Base-by-base conservation (phyloP, 371 early-diverging fungal species). In the Apophysomyces sp. region DNA sequence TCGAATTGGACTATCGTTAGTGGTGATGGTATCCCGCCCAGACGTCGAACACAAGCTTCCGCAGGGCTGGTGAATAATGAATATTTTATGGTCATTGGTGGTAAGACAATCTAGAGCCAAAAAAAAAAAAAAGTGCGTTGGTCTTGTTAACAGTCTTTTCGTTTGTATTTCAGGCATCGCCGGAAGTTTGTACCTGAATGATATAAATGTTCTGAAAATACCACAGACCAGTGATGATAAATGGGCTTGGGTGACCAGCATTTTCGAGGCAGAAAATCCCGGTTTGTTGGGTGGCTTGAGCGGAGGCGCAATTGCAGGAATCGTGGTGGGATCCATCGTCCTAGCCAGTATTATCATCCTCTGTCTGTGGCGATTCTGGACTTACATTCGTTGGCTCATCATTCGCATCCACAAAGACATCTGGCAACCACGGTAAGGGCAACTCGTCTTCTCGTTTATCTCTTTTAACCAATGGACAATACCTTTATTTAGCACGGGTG, bases 351-450 rank as follows among this genome's bases (percentile, higher is more conserved):
- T 73, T 15, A 27, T 65, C 2, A 1, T 59, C 9, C 16, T 55
- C 32, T 27, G 69, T 2, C 15, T 67, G 9, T 73, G 60, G 57
- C 64, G 40, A 13, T 61, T 41, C 26, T 36, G 62, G 12, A 61
- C 57, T 5, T 24, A 40, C 12, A 41, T 61, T 5, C 61, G 57
- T 15, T 32, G 54, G 2, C 18, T 51, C 3, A 36, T 63, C 2
- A 16, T 37, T 2, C 63, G 67, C 13, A 26, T 73, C 2, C 69
- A 73, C 3, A 37, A 62, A 21, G 60, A 60, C 18, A 13, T 66
- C 9, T 66, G 75, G 72, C 34, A 61, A 32, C 71, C 71, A 32
- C 58, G 71, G 71, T 66, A 53, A 27, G 49, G n/a, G n/a, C n/a
- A n/a, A n/a, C n/a, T n/a, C n/a, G n/a, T n/a, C n/a, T n/a, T n/a